Evolutionary conservation across 345 rosid genomes (phyloP).

Genomic region (Erucastrum elatum): DNA sequence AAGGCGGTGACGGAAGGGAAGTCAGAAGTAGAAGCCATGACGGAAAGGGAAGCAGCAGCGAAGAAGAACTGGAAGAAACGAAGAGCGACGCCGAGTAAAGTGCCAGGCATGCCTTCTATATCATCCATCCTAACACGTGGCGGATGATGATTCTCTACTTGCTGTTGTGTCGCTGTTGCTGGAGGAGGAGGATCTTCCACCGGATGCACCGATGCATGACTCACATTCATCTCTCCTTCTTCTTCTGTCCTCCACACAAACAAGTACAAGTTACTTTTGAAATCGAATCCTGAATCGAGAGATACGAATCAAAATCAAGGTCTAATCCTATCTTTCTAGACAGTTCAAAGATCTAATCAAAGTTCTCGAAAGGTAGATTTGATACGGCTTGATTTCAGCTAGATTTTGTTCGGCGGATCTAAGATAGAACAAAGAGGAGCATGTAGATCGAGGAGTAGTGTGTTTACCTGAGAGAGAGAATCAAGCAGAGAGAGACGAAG

Average conservation of each 20-base stretch:
- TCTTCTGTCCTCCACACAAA: constrained; percentile 32
- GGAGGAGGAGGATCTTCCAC: constrained; percentile 59
- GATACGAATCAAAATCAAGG: neutral
- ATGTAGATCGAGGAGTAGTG: constrained; percentile 25
- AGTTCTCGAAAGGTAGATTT: neutral
- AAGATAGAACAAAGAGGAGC: neutral
- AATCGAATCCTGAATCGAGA: neutral
- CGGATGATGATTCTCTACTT: constrained; percentile 47
- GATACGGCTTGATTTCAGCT: neutral
- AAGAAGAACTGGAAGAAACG: constrained; percentile 63
- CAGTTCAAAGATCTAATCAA: neutral
- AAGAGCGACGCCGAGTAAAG: constrained; percentile 63
- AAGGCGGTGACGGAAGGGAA: constrained; percentile 78
- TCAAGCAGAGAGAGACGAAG: constrained; percentile 23
- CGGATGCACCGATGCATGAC: constrained; percentile 91
- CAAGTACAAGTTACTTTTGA: neutral
- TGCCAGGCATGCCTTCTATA: constrained; percentile 86
- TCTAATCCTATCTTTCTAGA: neutral
- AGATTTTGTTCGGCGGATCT: constrained; percentile 25
- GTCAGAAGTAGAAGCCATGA: constrained; percentile 75
- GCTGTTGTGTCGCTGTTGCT: constrained; percentile 37
- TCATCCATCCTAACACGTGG: constrained; percentile 75
- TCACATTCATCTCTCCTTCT: constrained; percentile 61
- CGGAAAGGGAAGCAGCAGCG: constrained; percentile 54
- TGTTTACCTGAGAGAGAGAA: constrained; percentile 32